Conservation (phyloP, 306 rosid species). For the Leucaena leucocephala region DNA sequence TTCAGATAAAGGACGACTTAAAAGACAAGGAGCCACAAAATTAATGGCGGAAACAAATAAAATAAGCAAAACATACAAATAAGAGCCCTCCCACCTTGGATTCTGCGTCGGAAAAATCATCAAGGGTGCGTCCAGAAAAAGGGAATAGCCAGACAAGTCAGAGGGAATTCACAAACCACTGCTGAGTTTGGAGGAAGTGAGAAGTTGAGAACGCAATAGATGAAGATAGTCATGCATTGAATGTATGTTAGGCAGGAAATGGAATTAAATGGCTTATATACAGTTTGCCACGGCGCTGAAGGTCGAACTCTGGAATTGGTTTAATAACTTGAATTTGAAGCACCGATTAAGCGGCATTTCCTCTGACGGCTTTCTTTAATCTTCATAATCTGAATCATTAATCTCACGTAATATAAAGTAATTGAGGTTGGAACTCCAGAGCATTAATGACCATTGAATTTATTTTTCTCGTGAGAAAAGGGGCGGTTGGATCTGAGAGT, state of each 20-base stretch:
- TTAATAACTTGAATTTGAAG: constrained; percentile 7
- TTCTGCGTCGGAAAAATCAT: constrained; percentile 32
- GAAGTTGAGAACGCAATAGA: constrained; percentile 29
- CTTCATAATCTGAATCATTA: not conserved
- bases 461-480: not conserved
- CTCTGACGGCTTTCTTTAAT: constrained; percentile 4
- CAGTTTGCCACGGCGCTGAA: constrained; percentile 45
- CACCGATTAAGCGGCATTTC: constrained; percentile 19
- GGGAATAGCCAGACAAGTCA: not conserved
- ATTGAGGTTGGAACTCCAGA: not conserved
- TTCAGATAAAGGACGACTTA: constrained; percentile 17
- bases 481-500: constrained; percentile 15
- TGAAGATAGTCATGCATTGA: constrained; percentile 53
- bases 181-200: constrained; percentile 30
- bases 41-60: constrained; percentile 15
- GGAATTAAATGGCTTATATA: constrained; percentile 35
- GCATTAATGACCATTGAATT: constrained; percentile 6
- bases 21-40: not conserved
- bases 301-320: constrained; percentile 19
- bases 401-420: not conserved
- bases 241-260: constrained; percentile 27
- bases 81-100: constrained; percentile 37
- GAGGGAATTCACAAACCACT: constrained; percentile 24
- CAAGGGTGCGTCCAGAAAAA: constrained; percentile 2
- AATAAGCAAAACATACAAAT: not conserved